Percentiles rank a stretch among this genome's conserved stretches.
phyloP scores from a whole-genome alignment of 2,329 filamentous ascomycete species.

The Sclerotinia glacialis region DNA sequence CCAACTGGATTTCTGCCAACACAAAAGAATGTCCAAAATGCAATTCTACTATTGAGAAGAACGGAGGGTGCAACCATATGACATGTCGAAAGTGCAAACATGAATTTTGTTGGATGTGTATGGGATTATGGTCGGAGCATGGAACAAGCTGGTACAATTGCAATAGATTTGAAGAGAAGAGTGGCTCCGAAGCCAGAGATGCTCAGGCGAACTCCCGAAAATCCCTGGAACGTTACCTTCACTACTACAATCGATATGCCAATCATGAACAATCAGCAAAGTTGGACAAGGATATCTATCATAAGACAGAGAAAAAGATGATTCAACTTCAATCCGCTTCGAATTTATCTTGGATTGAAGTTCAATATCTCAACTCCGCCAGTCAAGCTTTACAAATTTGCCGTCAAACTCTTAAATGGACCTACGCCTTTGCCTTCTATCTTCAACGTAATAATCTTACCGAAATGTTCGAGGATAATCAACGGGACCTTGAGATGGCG shows the following conservation, averaged over 20 bases:
- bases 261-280: conserved; percentile 98
- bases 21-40: conserved; percentile 98
- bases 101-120: conserved; percentile 99
- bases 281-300: conserved; percentile 91
- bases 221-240: conserved; percentile 90
- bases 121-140: conserved; percentile 98
- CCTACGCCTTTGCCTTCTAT: conserved; percentile 97
- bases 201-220: conserved; percentile 88
- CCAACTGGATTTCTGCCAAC: conserved; percentile 99
- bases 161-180: conserved; percentile 96
- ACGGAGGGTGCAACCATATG: conserved; percentile 97
- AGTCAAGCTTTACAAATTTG: conserved; percentile 93
- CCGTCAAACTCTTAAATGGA: conserved; percentile 99
- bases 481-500: conserved; percentile 95
- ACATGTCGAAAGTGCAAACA: conserved; percentile 94
- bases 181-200: conserved; percentile 82
- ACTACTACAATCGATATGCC: conserved; percentile 98
- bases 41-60: conserved; percentile 97
- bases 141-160: conserved; percentile 99
- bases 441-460: conserved; percentile 94
- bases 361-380: conserved; percentile 91
- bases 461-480: conserved; percentile 97
- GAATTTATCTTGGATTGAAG: conserved; percentile 98
- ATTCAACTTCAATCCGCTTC: conserved; percentile 89
- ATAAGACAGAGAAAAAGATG: conserved; percentile 99